A percentile compares a stretch with the other conserved stretches of the same genome.
Conservation (phyloP, 2,329 filamentous ascomycete species). For the Uncinocarpus reesii region DNA sequence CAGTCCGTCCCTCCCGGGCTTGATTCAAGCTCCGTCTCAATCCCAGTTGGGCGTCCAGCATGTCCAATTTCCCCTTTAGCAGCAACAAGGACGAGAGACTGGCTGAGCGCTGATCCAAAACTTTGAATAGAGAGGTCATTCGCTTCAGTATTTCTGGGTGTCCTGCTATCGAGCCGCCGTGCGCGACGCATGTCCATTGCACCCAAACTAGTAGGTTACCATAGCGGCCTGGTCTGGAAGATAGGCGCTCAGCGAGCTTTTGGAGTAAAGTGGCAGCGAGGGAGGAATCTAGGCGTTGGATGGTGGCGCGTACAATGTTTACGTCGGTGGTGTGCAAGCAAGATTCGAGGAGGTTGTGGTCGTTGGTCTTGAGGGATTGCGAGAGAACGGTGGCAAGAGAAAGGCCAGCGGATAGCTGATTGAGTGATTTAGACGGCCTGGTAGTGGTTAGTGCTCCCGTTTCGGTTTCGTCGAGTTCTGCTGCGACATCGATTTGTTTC, state of each 20-base stretch:
- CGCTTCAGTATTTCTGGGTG: constrained; percentile 74
- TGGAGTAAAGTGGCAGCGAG: constrained; percentile 69
- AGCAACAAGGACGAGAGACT: constrained; percentile 73
- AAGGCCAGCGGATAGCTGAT: constrained; percentile 55
- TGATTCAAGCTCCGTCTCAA: constrained; percentile 61
- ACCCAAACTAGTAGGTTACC: constrained; percentile 90
- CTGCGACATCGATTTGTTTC: constrained; percentile 63
- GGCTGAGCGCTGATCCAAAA: constrained; percentile 74
- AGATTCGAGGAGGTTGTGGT: constrained; percentile 77
- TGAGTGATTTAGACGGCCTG: constrained; percentile 40
- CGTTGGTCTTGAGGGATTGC: constrained; percentile 86
- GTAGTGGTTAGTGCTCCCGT: constrained; percentile 39
- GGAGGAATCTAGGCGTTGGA: constrained; percentile 77
- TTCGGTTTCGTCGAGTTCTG: constrained; percentile 39
- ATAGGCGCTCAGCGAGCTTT: constrained; percentile 76
- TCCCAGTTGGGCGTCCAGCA: constrained; percentile 82
- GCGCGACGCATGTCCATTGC: constrained; percentile 84
- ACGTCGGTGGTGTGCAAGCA: constrained; percentile 75
- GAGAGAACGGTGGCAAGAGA: constrained; percentile 87
- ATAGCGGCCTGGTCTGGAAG: constrained; percentile 77
- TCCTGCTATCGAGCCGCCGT: constrained; percentile 80
- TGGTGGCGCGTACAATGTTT: constrained; percentile 70
- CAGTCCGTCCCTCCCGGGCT: constrained; percentile 46
- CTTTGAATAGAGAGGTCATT: constrained; percentile 69
- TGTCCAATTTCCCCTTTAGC: constrained; percentile 89